phyloP scores from a whole-genome alignment of 176 grass and related monocot species.

The Lolium rigidum region DNA sequence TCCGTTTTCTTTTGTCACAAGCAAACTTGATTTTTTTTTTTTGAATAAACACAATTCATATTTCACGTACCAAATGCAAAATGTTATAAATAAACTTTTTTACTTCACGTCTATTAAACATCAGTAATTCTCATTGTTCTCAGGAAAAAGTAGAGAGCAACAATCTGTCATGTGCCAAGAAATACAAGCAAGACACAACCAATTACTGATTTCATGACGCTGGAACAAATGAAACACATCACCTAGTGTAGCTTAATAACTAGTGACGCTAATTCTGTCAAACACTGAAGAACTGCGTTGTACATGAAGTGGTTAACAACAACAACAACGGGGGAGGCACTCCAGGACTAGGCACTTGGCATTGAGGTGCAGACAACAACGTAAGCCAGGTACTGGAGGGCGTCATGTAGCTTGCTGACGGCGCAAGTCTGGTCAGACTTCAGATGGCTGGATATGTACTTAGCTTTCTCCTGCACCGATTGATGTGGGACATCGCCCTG shows the following conservation, averaged over 20 bases:
- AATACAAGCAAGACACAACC: conserved; percentile 25
- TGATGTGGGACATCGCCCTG: conserved; percentile 44
- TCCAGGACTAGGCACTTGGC: conserved; percentile 60
- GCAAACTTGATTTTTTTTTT: not conserved
- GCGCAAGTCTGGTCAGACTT: conserved; percentile 68
- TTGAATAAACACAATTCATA: not conserved
- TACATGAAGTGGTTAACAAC: conserved; percentile 47
- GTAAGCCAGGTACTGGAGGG: conserved; percentile 76
- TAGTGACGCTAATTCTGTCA: conserved; percentile 44
- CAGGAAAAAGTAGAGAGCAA: conserved; percentile 59
- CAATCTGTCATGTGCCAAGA: conserved; percentile 34
- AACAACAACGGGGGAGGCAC: not conserved
- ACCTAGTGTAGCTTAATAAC: conserved; percentile 24
- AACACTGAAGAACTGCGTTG: conserved; percentile 32
- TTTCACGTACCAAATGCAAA: not conserved
- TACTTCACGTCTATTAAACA: conserved; percentile 23
- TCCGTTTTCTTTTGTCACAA: not conserved
- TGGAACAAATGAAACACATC: conserved; percentile 10
- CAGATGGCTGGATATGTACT: conserved; percentile 69
- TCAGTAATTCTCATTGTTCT: conserved; percentile 51
- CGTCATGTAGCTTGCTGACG: conserved; percentile 78
- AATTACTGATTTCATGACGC: conserved; percentile 19
- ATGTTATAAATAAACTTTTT: not conserved
- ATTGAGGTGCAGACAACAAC: conserved; percentile 86
- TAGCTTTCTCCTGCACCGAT: conserved; percentile 72